Conservation (phyloP, 2,329 filamentous ascomycete species). For the Aspergillaceae sp. region DNA sequence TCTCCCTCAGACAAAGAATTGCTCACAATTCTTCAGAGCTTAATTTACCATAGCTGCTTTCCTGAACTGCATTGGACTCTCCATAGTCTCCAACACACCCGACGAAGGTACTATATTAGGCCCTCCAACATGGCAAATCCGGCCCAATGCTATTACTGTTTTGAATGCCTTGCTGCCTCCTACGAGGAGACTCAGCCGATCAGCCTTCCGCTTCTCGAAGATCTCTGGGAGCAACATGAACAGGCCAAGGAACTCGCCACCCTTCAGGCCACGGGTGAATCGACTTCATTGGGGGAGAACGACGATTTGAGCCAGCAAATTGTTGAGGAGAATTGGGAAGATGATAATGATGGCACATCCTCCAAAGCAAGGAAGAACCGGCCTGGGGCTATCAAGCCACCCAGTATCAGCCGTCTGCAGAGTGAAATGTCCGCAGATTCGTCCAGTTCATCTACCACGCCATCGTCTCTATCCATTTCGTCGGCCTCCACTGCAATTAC, state of each 20-base stretch:
- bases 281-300: conserved; percentile 8
- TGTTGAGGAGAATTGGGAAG: conserved; percentile 20
- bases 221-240: conserved; percentile 54
- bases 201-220: conserved; percentile 59
- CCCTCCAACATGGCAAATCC: conserved; percentile 61
- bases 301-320: conserved; percentile 7
- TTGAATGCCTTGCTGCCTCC: conserved; percentile 71
- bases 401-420: conserved; percentile 27
- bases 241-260: conserved; percentile 31
- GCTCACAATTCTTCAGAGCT: conserved; percentile 3
- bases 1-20: background rate
- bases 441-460: conserved; percentile 32
- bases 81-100: too few species aligned
- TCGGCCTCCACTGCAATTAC: conserved; percentile 35
- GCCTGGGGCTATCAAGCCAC: conserved; percentile 20
- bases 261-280: conserved; percentile 17
- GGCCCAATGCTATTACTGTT: conserved; percentile 86
- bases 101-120: background rate
- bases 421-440: conserved; percentile 29
- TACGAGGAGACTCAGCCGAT: conserved; percentile 63
- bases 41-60: too few species aligned
- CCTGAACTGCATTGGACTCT: too few species aligned
- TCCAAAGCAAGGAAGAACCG: conserved; percentile 7
- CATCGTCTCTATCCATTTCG: conserved; percentile 37
- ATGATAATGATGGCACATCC: conserved; percentile 7